Conservation (phyloP, 139 green algal species). For the Coelastrella sp. region DNA sequence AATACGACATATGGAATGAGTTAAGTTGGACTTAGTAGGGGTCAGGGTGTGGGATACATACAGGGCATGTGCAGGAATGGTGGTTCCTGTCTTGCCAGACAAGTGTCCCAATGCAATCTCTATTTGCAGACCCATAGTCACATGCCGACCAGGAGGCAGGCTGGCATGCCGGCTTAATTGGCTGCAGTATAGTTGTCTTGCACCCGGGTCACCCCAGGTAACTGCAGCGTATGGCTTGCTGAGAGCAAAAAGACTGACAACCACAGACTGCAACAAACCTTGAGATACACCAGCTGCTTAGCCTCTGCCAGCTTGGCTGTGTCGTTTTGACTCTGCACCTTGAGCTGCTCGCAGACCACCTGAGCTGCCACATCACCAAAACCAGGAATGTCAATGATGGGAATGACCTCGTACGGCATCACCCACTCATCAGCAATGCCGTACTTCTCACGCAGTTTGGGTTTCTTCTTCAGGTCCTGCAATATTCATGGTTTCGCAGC, state of each 20-base stretch:
- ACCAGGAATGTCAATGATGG: constrained; percentile 97
- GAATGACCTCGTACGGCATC: constrained; percentile 95
- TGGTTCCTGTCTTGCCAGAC: constrained; percentile 26
- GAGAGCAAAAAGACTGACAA: too few species aligned
- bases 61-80: constrained; percentile 31
- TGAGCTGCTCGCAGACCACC: constrained; percentile 90
- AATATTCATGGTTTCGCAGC: constrained; percentile 33
- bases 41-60: not conserved
- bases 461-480: constrained; percentile 95
- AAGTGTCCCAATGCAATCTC: not conserved
- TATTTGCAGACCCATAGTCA: constrained; percentile 38
- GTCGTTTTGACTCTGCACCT: constrained; percentile 96
- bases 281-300: constrained; percentile 96
- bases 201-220: too few species aligned
- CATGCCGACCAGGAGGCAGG: constrained; percentile 29
- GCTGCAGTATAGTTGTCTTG: not conserved
- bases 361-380: constrained; percentile 88
- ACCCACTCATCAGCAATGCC: constrained; percentile 95
- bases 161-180: constrained; percentile 50
- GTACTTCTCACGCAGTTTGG: constrained; percentile 95
- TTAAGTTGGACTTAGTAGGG: too few species aligned
- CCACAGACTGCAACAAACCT: constrained; percentile 54
- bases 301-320: constrained; percentile 95
- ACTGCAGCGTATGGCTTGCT: too few species aligned
- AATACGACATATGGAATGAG: too few species aligned